Evolutionary conservation across 2,329 filamentous ascomycete genomes (phyloP).

Genomic region (Ustulina deusta): DNA sequence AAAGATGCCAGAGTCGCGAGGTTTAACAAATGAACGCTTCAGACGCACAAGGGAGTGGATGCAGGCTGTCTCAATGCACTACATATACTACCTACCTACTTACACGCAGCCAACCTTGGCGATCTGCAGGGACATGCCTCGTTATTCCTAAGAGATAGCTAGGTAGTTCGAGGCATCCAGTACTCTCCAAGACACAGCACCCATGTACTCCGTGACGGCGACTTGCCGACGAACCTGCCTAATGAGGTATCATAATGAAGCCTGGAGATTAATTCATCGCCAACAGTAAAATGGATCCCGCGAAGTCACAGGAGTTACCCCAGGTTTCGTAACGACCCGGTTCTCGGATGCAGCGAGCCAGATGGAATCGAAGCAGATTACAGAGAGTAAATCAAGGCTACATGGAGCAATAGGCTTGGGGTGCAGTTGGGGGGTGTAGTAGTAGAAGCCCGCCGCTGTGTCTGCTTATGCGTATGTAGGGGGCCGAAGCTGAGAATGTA

Average conservation of each 20-base stretch:
- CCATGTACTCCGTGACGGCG: background rate
- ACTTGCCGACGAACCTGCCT: background rate
- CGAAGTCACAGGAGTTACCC: slow-evolving; percentile 14
- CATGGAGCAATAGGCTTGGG: background rate
- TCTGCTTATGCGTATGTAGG: slow-evolving; percentile 13
- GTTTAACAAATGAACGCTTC: too few species aligned
- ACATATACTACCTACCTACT: too few species aligned
- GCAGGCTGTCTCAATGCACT: too few species aligned
- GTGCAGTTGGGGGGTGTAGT: background rate
- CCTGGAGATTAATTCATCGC: background rate
- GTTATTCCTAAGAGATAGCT: background rate
- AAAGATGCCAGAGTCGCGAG: too few species aligned
- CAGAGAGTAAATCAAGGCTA: background rate
- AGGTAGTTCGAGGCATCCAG: background rate
- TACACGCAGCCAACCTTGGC: too few species aligned
- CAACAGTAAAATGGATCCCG: background rate
- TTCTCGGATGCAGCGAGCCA: slow-evolving; percentile 15
- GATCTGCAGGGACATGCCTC: background rate
- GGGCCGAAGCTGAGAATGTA: slow-evolving; percentile 7
- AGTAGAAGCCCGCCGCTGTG: background rate
- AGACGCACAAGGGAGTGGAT: too few species aligned
- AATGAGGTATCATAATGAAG: background rate
- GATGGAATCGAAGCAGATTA: background rate
- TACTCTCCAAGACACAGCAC: slow-evolving; percentile 3
- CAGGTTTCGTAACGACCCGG: slow-evolving; percentile 8